Conservation (phyloP, 2,329 filamentous ascomycete species). For the Colletotrichum neosansevieriae region DNA sequence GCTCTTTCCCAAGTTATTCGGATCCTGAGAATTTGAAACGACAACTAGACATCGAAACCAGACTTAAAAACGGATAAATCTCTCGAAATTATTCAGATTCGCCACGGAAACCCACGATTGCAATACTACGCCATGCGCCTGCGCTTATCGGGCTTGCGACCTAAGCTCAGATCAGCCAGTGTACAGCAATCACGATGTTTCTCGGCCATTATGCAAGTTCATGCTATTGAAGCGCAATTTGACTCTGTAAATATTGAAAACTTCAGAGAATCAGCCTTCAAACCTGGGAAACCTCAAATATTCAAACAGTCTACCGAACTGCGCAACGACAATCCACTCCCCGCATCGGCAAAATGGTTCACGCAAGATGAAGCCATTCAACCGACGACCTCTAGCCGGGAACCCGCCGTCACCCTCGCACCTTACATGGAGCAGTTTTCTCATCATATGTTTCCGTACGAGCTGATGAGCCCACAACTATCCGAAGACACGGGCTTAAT, state of each 20-base stretch:
- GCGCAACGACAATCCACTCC: slow-evolving; percentile 41
- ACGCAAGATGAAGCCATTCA: slow-evolving; percentile 3
- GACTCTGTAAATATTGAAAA: slow-evolving; percentile 20
- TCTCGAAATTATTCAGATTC: background rate
- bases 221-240: slow-evolving; percentile 11
- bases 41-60: background rate
- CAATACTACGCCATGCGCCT: background rate
- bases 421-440: slow-evolving; percentile 43
- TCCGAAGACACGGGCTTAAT: slow-evolving; percentile 21
- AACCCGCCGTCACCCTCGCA: background rate
- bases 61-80: background rate
- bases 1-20: background rate
- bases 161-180: background rate
- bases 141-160: background rate
- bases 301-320: slow-evolving; percentile 39
- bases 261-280: slow-evolving; percentile 29
- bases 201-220: slow-evolving; percentile 13
- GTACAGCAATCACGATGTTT: background rate
- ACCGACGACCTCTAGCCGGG: background rate
- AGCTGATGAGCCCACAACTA: slow-evolving; percentile 45
- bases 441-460: slow-evolving; percentile 45
- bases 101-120: background rate
- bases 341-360: slow-evolving; percentile 47
- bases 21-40: background rate
- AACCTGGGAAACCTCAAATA: slow-evolving; percentile 39